These are phyloP conservation scores for Brettanomyces sp. DNA, from an alignment of 805 yeast species.

Conservation along the genomic window DNA sequence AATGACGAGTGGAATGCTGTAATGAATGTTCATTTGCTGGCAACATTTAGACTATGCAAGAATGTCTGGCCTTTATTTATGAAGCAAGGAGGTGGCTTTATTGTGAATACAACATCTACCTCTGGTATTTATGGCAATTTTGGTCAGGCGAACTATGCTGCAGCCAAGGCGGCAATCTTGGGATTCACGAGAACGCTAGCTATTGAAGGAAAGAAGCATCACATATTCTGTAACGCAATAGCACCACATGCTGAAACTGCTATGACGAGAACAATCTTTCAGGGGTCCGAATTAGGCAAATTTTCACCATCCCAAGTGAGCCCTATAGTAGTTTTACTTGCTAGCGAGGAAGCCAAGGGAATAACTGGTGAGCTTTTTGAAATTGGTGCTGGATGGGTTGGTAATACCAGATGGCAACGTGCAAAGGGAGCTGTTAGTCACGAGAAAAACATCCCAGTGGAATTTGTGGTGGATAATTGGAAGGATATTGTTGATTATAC, in stretches of 20 bases:
- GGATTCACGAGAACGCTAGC: slow-evolving; percentile 84
- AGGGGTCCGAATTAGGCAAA: slow-evolving; percentile 68
- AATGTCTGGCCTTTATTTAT: slow-evolving; percentile 89
- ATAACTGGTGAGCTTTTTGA: slow-evolving; percentile 79
- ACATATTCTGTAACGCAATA: slow-evolving; percentile 69
- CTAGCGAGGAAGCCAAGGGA: slow-evolving; percentile 54
- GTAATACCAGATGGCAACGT: slow-evolving; percentile 91
- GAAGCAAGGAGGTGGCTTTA: slow-evolving; percentile 70
- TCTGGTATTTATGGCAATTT: slow-evolving; percentile 97
- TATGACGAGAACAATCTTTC: slow-evolving; percentile 86
- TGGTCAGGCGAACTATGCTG: slow-evolving; percentile 93
- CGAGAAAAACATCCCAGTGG: slow-evolving; percentile 44
- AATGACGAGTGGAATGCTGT: slow-evolving; percentile 79
- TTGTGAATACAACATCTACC: slow-evolving; percentile 86
- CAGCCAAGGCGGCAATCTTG: slow-evolving; percentile 84
- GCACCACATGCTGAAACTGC: slow-evolving; percentile 99
- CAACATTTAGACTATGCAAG: slow-evolving; percentile 72
- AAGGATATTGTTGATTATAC: slow-evolving; percentile 55
- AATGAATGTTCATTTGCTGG: slow-evolving; percentile 70
- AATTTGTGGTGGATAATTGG: slow-evolving; percentile 64
- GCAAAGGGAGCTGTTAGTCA: slow-evolving; percentile 72
- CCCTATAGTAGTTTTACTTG: slow-evolving; percentile 72
- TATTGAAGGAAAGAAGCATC: slow-evolving; percentile 74
- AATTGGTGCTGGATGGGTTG: slow-evolving; percentile 96
- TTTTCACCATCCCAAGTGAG: slow-evolving; percentile 86